Percentiles rank a stretch among this genome's conserved stretches.
These are phyloP conservation scores for Torulaspora globosa DNA, from an alignment of 1,139 yeast genomes.

Conservation along the genomic window DNA sequence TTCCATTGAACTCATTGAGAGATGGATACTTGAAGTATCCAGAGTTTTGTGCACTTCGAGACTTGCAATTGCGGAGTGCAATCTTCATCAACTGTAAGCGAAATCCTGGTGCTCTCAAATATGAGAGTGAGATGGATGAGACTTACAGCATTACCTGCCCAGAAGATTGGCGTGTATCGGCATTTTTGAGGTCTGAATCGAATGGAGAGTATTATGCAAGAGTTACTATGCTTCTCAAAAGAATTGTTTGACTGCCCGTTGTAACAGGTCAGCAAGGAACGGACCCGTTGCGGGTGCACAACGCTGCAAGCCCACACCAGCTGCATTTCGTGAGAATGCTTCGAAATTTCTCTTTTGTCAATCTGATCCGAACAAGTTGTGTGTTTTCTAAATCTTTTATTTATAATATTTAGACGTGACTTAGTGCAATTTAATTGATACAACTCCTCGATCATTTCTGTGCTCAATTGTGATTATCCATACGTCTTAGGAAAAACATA, in stretches of 20 bases:
- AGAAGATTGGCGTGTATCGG: too few species aligned
- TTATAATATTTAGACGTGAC: constrained; percentile 4
- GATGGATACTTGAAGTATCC: background rate
- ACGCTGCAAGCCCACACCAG: too few species aligned
- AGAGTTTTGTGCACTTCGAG: background rate
- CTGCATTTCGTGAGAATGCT: background rate
- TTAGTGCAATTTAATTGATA: constrained; percentile 10
- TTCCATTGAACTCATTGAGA: constrained; percentile 9
- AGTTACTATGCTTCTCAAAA: too few species aligned
- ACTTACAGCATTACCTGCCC: too few species aligned
- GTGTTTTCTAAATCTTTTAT: background rate
- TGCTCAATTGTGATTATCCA: background rate
- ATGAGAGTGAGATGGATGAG: too few species aligned
- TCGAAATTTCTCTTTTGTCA: background rate
- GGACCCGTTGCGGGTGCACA: too few species aligned
- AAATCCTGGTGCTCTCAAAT: too few species aligned
- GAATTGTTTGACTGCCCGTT: too few species aligned
- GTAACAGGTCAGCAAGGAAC: too few species aligned
- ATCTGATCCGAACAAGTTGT: background rate
- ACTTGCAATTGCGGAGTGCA: background rate
- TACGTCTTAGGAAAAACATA: constrained; percentile 1
- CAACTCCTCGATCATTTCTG: constrained; percentile 16
- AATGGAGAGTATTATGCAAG: too few species aligned
- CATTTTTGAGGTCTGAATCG: too few species aligned
- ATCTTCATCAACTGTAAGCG: background rate